phyloP scores from a whole-genome alignment of 768 basidiomycete species.

The Naganishia vishniacii region DNA sequence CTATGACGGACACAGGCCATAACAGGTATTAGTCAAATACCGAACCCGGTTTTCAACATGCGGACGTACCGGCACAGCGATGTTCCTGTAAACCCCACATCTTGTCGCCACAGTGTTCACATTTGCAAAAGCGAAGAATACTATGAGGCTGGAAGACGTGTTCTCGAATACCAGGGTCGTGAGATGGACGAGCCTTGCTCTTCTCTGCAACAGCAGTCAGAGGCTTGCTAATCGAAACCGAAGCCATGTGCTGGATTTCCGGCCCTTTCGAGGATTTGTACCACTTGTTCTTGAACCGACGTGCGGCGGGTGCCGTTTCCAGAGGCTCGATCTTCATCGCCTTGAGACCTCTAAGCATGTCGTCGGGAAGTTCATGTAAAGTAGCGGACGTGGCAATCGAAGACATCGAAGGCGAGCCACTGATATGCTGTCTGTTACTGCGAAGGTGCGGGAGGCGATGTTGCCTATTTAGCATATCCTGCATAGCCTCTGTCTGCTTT shows the following conservation, averaged over 20 bases:
- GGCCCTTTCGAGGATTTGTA: slow-evolving; percentile 49
- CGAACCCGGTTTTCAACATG: background rate
- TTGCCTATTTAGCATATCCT: slow-evolving; percentile 41
- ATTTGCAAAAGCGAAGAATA: slow-evolving; percentile 79
- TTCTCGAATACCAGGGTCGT: slow-evolving; percentile 51
- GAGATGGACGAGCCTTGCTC: slow-evolving; percentile 34
- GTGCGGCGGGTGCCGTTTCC: slow-evolving; percentile 43
- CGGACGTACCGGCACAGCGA: slow-evolving; percentile 71
- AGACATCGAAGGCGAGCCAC: slow-evolving; percentile 41
- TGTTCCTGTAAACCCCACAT: slow-evolving; percentile 93
- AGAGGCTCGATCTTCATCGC: slow-evolving; percentile 40
- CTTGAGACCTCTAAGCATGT: slow-evolving; percentile 47
- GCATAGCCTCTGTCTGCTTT: slow-evolving; percentile 63
- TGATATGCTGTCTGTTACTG: slow-evolving; percentile 28
- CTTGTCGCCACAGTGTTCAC: slow-evolving; percentile 95
- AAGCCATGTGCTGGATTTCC: slow-evolving; percentile 33
- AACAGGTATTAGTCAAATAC: background rate
- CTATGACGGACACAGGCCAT: slow-evolving; percentile 52
- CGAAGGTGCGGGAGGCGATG: slow-evolving; percentile 30
- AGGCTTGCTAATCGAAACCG: slow-evolving; percentile 45
- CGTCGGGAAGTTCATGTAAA: slow-evolving; percentile 47
- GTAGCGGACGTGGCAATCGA: slow-evolving; percentile 42
- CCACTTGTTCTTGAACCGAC: slow-evolving; percentile 50
- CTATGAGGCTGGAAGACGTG: slow-evolving; percentile 88
- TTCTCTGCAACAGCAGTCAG: slow-evolving; percentile 33